These are phyloP conservation scores for Venturia pyrina DNA, from an alignment of 2,329 filamentous ascomycete genomes.

Conservation along the genomic window DNA sequence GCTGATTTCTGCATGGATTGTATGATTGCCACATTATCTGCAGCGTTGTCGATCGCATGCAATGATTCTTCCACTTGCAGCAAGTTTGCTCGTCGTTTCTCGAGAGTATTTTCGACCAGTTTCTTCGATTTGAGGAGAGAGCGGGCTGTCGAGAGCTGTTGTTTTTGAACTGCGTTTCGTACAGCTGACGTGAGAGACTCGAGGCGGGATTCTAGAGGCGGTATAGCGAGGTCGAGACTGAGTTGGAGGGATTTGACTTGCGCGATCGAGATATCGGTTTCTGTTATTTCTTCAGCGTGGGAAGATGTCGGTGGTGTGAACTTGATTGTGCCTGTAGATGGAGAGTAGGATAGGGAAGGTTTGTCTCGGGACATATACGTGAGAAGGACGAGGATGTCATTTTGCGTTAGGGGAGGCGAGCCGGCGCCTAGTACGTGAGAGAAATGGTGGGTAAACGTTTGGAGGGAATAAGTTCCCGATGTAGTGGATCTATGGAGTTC, in stretches of 20 bases:
- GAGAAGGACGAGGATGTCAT: conserved; percentile 69
- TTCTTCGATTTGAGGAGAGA: conserved; percentile 77
- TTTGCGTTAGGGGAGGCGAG: conserved; percentile 19
- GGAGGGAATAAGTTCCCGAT: conserved; percentile 25
- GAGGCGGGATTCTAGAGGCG: conserved; percentile 49
- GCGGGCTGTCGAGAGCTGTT: conserved; percentile 66
- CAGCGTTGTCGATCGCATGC: conserved; percentile 73
- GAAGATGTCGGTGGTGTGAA: conserved; percentile 38
- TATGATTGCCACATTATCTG: conserved; percentile 74
- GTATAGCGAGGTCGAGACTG: conserved; percentile 56
- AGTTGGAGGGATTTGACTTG: conserved; percentile 65
- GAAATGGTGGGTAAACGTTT: conserved; percentile 26
- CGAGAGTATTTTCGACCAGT: conserved; percentile 62
- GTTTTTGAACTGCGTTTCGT: conserved; percentile 57
- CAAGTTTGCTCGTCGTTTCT: conserved; percentile 62
- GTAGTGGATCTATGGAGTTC: conserved; percentile 24
- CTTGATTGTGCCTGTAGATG: conserved; percentile 68
- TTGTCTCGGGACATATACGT: conserved; percentile 43
- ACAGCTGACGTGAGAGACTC: conserved; percentile 44
- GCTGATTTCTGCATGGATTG: conserved; percentile 72
- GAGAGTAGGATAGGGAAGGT: conserved; percentile 64
- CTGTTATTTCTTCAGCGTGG: conserved; percentile 32
- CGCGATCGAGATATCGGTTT: conserved; percentile 73
- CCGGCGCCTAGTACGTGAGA: conserved; percentile 19
- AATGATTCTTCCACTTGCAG: conserved; percentile 76